phyloP scores from a whole-genome alignment of 306 rosid species.

The Gastrolobium bilobum region DNA sequence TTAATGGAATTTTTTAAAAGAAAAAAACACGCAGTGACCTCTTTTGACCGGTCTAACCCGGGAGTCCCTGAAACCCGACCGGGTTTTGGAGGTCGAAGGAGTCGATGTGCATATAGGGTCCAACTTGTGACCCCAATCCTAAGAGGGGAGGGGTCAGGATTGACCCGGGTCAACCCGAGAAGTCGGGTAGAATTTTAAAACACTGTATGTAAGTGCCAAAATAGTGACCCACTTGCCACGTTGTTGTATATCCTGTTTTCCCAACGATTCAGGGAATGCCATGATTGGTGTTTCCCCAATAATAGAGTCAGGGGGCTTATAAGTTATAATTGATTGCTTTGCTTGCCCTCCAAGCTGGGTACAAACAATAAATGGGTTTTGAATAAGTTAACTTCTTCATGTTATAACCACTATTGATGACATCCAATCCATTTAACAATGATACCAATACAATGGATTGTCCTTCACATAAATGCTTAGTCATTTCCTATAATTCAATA shows the following conservation, averaged over 20 bases:
- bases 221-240: constrained; percentile 46
- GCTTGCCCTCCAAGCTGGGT: constrained; percentile 48
- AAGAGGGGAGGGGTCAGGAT: too few species aligned
- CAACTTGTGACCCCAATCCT: too few species aligned
- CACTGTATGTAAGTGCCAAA: constrained; percentile 36
- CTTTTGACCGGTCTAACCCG: too few species aligned
- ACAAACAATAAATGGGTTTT: constrained; percentile 38
- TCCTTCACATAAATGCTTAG: neutral
- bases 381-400: neutral
- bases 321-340: constrained; percentile 24
- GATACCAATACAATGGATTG: neutral
- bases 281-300: constrained; percentile 40
- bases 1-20: too few species aligned
- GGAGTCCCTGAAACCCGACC: too few species aligned
- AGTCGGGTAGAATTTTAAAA: too few species aligned
- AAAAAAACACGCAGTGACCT: too few species aligned
- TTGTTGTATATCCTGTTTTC: constrained; percentile 4
- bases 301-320: constrained; percentile 4
- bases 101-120: too few species aligned
- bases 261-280: constrained; percentile 26
- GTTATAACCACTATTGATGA: neutral
- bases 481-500: constrained; percentile 6
- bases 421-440: neutral
- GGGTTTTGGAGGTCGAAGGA: too few species aligned
- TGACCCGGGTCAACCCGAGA: too few species aligned